Evolutionary conservation across 2,329 filamentous ascomycete species (phyloP).

Genomic region (Claviceps quebecensis): DNA sequence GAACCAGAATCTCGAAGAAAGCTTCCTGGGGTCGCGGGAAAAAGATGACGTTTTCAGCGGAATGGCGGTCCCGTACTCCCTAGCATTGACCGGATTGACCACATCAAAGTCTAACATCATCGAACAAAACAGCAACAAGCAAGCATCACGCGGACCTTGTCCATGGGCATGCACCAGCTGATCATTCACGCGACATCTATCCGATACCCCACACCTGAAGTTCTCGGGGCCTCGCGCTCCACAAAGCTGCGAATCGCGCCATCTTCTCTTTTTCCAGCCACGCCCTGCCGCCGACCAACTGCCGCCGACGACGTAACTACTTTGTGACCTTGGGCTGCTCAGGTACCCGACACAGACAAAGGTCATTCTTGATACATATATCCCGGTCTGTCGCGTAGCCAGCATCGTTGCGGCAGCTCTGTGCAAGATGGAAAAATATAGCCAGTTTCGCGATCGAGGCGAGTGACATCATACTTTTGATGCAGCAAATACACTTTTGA

Average conservation of each 20-base stretch:
- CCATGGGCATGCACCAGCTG: too few species aligned
- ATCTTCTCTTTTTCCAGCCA: not conserved
- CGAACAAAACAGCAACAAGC: too few species aligned
- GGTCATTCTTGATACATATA: not conserved
- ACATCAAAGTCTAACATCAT: too few species aligned
- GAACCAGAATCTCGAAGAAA: too few species aligned
- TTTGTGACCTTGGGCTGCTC: not conserved
- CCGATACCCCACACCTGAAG: too few species aligned
- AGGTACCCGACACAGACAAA: not conserved
- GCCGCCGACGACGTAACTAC: not conserved
- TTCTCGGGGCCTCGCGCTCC: not conserved
- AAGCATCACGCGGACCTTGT: too few species aligned
- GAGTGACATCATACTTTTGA: not conserved
- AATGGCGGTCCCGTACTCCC: not conserved
- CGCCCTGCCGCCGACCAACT: not conserved
- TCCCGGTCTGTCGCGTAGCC: not conserved
- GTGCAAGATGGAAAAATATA: slow-evolving; percentile 78
- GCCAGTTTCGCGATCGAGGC: slow-evolving; percentile 85
- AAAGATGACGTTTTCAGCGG: slow-evolving; percentile 1
- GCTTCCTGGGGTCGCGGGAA: not conserved
- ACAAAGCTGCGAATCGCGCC: not conserved
- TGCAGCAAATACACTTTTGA: not conserved
- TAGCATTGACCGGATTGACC: too few species aligned
- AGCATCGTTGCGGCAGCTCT: too few species aligned
- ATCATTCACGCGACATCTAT: too few species aligned